Base-by-base conservation (phyloP, 192 early-diverging fungal species). In the Coemansia sp. region DNA sequence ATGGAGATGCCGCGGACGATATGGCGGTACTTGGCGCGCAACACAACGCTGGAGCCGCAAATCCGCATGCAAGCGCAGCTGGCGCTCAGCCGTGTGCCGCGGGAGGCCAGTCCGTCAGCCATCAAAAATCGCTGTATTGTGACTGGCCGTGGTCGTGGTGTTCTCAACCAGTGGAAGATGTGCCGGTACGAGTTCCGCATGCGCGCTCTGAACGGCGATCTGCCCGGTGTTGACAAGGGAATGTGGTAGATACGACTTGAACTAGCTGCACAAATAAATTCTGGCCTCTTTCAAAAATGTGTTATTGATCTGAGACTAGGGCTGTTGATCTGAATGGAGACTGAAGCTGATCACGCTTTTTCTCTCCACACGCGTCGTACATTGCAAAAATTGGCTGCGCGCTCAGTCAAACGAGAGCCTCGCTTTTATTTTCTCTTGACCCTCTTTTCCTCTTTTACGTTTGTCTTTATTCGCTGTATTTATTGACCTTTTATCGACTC, bases 161-260 rank as follows among this genome's bases (percentile, higher is more conserved):
- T 93, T 26, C 77, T 93, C 41, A 85, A 87, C 73, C 86, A 89
- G 47, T 90, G 88, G 83, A 84, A 82, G 57, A 74, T 93, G 56
- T 90, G 87, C 58, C 85, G 89, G 43, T 89, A 89, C 85, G 88
- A 90, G 79, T 93, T 93, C 82, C 87, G 91, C 57, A 48, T 89
- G 43, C 90, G 89, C 72, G 91, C 91, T 10, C 74, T 93, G 23
- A 86, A 88, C 60, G 91, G 91, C 37, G 89, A 91, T 51, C 71
- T 93, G 61, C 89, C 91, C 4, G 91, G 91, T 59, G 91, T 93
- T 37, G 86, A 85, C 72, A 93, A 93, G 69, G 81, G 88, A 14
- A 87, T 88, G 45, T 93, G 91, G 91, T 93, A 89, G 69, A 43
- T 43, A 31, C 29, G 6, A 31, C 29, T 31, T 31, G 29, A 31